These are phyloP conservation scores for Handroanthus guayacan DNA, from an alignment of 257 asterid genomes.

Conservation along the genomic window DNA sequence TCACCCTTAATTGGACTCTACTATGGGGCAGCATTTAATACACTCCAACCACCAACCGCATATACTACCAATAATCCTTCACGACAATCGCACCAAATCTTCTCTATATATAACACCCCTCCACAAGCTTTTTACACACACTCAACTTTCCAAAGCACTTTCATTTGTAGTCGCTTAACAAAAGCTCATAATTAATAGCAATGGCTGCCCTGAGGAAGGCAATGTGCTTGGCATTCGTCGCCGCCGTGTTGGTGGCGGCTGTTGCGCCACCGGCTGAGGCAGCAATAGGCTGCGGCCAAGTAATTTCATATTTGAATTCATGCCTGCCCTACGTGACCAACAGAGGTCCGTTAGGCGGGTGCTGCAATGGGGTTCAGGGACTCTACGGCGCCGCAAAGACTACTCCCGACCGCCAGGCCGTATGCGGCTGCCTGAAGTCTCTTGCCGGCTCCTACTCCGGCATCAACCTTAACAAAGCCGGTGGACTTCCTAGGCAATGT, in stretches of 20 bases:
- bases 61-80: neutral
- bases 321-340: slow-evolving; percentile 52
- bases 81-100: neutral
- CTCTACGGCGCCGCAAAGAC: slow-evolving; percentile 45
- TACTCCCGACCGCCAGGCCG: slow-evolving; percentile 46
- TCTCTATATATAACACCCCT: slow-evolving; percentile 36
- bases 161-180: neutral
- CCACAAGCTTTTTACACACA: neutral
- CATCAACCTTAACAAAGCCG: slow-evolving; percentile 44
- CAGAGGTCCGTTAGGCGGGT: slow-evolving; percentile 37
- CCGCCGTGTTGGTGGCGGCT: slow-evolving; percentile 36
- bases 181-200: neutral
- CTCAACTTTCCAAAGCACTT: neutral
- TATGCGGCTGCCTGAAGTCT: slow-evolving; percentile 51
- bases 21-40: slow-evolving; percentile 25
- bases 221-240: slow-evolving; percentile 29
- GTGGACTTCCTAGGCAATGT: slow-evolving; percentile 58
- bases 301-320: slow-evolving; percentile 22
- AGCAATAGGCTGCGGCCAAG: slow-evolving; percentile 45
- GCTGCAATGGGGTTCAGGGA: slow-evolving; percentile 52
- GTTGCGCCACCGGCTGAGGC: slow-evolving; percentile 40
- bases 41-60: slow-evolving; percentile 34
- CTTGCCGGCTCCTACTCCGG: slow-evolving; percentile 14
- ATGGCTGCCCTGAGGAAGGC: slow-evolving; percentile 37
- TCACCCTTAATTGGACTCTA: neutral